Evolutionary conservation across 202 grass and related monocot species (phyloP).

Genomic region (Musa balbisiana): DNA sequence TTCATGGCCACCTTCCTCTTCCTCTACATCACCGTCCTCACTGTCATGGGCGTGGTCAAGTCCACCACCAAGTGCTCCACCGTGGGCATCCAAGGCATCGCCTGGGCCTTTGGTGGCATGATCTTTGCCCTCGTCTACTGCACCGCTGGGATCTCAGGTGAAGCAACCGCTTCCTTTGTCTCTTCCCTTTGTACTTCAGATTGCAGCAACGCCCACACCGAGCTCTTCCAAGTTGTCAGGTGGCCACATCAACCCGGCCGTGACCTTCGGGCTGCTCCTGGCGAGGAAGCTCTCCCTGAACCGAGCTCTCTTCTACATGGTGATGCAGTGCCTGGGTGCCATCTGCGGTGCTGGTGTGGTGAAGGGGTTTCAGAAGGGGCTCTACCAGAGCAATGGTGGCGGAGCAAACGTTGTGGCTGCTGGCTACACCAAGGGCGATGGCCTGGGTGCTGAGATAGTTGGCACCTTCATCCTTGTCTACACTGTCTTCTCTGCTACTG

Average conservation of each 20-base stretch:
- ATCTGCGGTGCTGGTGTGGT: constrained; percentile 41
- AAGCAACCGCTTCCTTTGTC: neutral
- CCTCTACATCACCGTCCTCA: constrained; percentile 41
- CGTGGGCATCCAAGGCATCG: constrained; percentile 41
- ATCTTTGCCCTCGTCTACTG: constrained; percentile 46
- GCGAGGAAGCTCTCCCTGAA: constrained; percentile 40
- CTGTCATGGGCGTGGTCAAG: constrained; percentile 37
- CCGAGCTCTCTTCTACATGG: constrained; percentile 35
- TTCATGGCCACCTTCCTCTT: constrained; percentile 43
- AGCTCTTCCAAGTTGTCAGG: constrained; percentile 2
- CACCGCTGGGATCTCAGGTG: constrained; percentile 42
- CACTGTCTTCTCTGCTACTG: constrained; percentile 16
- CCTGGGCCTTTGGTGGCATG: constrained; percentile 46
- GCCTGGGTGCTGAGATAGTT: constrained; percentile 43
- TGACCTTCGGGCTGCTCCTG: constrained; percentile 37
- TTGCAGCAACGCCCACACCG: too few species aligned
- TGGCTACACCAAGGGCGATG: constrained; percentile 38
- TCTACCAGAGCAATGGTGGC: constrained; percentile 27
- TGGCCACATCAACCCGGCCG: constrained; percentile 42
- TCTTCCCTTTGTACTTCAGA: neutral
- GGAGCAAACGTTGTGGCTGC: constrained; percentile 31
- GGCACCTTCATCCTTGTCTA: constrained; percentile 29
- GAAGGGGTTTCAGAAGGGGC: constrained; percentile 36
- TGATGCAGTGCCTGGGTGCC: constrained; percentile 42
- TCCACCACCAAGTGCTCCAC: constrained; percentile 36